Percentiles rank a stretch among this genome's conserved stretches.
These are phyloP conservation scores for Neotropicomus parvogracilis DNA, from an alignment of 1,284 basidiomycete species.

Conservation along the genomic window DNA sequence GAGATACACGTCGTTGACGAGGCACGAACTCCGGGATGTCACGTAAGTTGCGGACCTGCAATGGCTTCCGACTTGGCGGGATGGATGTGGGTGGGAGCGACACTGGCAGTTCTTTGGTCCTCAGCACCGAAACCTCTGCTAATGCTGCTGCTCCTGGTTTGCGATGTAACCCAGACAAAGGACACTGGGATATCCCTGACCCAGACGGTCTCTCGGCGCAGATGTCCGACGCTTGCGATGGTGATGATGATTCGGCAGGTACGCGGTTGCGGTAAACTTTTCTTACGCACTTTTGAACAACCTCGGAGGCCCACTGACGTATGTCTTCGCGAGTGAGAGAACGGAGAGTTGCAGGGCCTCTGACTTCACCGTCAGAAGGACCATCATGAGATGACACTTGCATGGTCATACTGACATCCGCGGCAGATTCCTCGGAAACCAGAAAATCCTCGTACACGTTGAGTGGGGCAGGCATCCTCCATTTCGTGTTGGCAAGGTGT, in stretches of 20 bases:
- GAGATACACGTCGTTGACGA: slow-evolving; percentile 13
- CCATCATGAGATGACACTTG: slow-evolving; percentile 20
- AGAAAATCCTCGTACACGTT: slow-evolving; percentile 11
- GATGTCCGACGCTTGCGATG: slow-evolving; percentile 29
- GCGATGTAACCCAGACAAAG: slow-evolving; percentile 39
- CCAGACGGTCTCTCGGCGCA: slow-evolving; percentile 30
- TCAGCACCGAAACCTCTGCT: background rate
- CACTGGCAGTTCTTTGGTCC: background rate
- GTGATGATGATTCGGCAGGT: slow-evolving; percentile 17
- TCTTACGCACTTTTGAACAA: slow-evolving; percentile 26
- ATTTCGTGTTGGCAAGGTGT: slow-evolving; percentile 10
- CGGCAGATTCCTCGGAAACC: slow-evolving; percentile 19
- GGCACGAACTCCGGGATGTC: slow-evolving; percentile 32
- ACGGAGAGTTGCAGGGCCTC: slow-evolving; percentile 6
- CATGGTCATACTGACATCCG: slow-evolving; percentile 25
- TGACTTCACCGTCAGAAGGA: slow-evolving; percentile 9
- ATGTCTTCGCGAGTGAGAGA: slow-evolving; percentile 26
- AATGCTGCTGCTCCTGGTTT: slow-evolving; percentile 9
- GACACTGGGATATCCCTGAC: slow-evolving; percentile 35
- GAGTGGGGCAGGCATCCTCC: background rate
- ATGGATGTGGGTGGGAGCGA: background rate
- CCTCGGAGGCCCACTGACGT: slow-evolving; percentile 25
- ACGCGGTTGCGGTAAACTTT: slow-evolving; percentile 18
- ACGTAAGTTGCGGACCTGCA: slow-evolving; percentile 12
- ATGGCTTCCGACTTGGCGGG: slow-evolving; percentile 1